These are phyloP conservation scores for Pseudocercospora vitis DNA, from an alignment of 2,329 filamentous ascomycete species.

Conservation along the genomic window DNA sequence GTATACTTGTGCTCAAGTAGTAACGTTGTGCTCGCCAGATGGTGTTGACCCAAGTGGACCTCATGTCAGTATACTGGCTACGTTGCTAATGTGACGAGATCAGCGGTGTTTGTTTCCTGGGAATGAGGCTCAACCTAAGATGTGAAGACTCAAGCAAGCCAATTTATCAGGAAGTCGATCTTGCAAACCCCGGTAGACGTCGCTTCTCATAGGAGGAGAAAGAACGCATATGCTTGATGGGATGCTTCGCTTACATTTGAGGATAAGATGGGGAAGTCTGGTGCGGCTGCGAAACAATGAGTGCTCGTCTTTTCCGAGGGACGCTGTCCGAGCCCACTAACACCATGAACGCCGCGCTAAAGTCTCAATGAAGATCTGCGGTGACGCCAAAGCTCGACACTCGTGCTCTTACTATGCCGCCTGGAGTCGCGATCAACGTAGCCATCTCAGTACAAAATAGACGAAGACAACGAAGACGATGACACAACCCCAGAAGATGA, in stretches of 20 bases:
- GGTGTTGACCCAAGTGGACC: no score
- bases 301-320: constrained; percentile 6
- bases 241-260: constrained; percentile 8
- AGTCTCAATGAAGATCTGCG: neutral
- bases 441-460: constrained; percentile 82
- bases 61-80: neutral
- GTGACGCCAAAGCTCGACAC: neutral
- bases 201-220: constrained; percentile 13
- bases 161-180: constrained; percentile 9
- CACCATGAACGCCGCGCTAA: constrained; percentile 20
- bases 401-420: no score
- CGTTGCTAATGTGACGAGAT: neutral
- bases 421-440: constrained; percentile 68
- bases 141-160: constrained; percentile 3
- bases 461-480: constrained; percentile 87
- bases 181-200: constrained; percentile 21
- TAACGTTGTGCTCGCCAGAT: no score
- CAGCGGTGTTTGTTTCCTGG: neutral
- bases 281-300: no score
- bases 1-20: no score
- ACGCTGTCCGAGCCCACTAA: constrained; percentile 5
- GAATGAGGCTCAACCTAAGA: constrained; percentile 10
- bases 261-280: no score
- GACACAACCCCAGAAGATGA: constrained; percentile 91
- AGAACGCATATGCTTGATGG: constrained; percentile 23